Evolutionary conservation across 805 yeast species (phyloP), one percentile per base, ranked within the genome.

Genomic region (Yarrowia sp.): DNA sequence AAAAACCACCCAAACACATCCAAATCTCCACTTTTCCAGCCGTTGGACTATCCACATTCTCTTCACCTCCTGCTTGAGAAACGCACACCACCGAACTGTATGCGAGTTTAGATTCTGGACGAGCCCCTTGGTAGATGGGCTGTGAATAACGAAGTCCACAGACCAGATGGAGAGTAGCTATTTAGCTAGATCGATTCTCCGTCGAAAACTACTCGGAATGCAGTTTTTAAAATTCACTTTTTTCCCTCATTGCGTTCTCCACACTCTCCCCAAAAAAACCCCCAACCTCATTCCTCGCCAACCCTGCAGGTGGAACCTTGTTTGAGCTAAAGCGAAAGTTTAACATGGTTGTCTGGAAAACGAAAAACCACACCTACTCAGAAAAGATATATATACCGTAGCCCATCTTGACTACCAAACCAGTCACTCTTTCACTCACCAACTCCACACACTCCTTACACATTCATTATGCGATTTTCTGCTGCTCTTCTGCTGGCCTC

Each of bases 31-130:
- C 41, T 8, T 3, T 33, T n/a, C 10, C 8, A 5, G 14, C 58
- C 33, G 35, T 51, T 51, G 32, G 15, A 35, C 28, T 41, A 48
- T n/a, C 11, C 18, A 22, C 60, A 39, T 55, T 55, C 45, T 39
- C 47, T 55, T 38, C 47, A 39, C 47, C 61, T 55, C 61, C 61
- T 55, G 35, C 61, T 22, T 55, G 38, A 7, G 8, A 41, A 2
- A n/a, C 17, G 61, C 47, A 55, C 61, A 39, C 45, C 61, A 55
- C 61, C 61, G 47, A 55, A 41, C 47, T 15, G 14, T 55, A 2
- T 28, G 22, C 38, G 11, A 15, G 15, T 13, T 31, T 10, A 13
- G 32, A 39, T 14, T 55, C n/a, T 32, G 38, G 32, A 55, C 32
- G 9, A 7, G 38, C 61, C 61, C 61, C 47, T 55, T 9, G 18